Percentiles rank a stretch among this genome's conserved stretches.
These are phyloP conservation scores for Gymnopilus junonius DNA, from an alignment of 768 basidiomycete species.

Conservation along the genomic window DNA sequence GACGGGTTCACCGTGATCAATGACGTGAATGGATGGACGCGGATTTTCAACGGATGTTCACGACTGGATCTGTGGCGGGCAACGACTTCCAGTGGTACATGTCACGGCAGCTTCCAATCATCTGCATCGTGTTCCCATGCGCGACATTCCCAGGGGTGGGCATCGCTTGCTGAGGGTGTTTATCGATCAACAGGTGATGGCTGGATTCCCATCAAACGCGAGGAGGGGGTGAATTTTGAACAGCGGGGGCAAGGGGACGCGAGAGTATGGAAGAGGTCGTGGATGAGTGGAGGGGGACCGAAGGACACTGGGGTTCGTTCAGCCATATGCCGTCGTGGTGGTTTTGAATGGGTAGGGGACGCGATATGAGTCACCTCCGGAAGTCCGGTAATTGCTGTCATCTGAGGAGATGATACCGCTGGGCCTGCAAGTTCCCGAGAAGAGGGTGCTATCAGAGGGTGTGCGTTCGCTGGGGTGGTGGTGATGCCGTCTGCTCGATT, in stretches of 20 bases:
- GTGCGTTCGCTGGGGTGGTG: background rate
- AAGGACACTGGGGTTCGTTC: conserved; percentile 25
- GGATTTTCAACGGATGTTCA: conserved; percentile 13
- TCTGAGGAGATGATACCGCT: background rate
- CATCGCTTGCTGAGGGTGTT: background rate
- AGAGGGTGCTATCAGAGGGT: background rate
- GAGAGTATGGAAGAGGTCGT: conserved; percentile 21
- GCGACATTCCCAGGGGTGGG: conserved; percentile 1
- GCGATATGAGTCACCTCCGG: conserved; percentile 12
- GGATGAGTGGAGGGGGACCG: conserved; percentile 22
- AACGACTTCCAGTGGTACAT: conserved; percentile 22
- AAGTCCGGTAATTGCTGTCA: background rate
- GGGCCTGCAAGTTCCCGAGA: background rate
- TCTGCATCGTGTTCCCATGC: background rate
- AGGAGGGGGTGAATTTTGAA: conserved; percentile 17
- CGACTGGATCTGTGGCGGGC: conserved; percentile 12
- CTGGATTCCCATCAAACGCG: background rate
- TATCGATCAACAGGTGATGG: conserved; percentile 1
- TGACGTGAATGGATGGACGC: conserved; percentile 16
- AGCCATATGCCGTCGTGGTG: conserved; percentile 21
- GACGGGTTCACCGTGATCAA: conserved; percentile 19
- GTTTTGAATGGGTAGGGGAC: conserved; percentile 15
- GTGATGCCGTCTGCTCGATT: background rate
- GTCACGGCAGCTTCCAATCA: background rate
- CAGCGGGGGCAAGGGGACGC: conserved; percentile 20